Conservation (phyloP, 768 basidiomycete species). For the Suillus variegatus region DNA sequence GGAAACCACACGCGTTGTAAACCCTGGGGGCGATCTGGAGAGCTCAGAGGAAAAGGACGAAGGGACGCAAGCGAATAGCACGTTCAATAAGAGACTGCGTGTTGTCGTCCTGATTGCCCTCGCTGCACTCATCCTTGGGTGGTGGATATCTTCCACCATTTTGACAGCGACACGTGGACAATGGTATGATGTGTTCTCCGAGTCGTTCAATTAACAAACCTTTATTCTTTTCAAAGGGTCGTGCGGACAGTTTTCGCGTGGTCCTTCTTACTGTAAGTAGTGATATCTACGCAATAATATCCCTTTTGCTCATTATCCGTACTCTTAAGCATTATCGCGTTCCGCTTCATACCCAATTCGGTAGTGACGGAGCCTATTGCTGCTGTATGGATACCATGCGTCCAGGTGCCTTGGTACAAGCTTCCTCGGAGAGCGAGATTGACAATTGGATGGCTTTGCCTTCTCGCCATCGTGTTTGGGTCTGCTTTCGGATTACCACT, state of each 20-base stretch:
- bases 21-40: conserved; percentile 17
- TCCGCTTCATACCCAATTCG: conserved; percentile 80
- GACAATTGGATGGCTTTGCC: conserved; percentile 71
- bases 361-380: conserved; percentile 70
- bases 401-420: conserved; percentile 69
- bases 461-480: conserved; percentile 79
- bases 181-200: conserved; percentile 48
- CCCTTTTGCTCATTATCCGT: not conserved
- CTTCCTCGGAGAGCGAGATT: conserved; percentile 58
- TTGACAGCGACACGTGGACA: conserved; percentile 69
- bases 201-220: not conserved
- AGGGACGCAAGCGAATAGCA: conserved; percentile 7
- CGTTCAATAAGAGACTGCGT: conserved; percentile 30
- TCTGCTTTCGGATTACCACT: conserved; percentile 84
- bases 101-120: conserved; percentile 51
- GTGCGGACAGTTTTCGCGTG: conserved; percentile 83
- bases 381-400: conserved; percentile 65
- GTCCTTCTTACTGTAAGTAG: conserved; percentile 71
- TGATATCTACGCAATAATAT: not conserved
- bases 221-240: conserved; percentile 46
- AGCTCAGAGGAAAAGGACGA: conserved; percentile 14
- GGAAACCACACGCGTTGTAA: conserved; percentile 17
- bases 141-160: conserved; percentile 83
- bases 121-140: conserved; percentile 69
- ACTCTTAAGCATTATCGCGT: conserved; percentile 64